These are phyloP conservation scores for Cymbidium sinense DNA, from an alignment of 106 monocot genomes.

Conservation along the genomic window DNA sequence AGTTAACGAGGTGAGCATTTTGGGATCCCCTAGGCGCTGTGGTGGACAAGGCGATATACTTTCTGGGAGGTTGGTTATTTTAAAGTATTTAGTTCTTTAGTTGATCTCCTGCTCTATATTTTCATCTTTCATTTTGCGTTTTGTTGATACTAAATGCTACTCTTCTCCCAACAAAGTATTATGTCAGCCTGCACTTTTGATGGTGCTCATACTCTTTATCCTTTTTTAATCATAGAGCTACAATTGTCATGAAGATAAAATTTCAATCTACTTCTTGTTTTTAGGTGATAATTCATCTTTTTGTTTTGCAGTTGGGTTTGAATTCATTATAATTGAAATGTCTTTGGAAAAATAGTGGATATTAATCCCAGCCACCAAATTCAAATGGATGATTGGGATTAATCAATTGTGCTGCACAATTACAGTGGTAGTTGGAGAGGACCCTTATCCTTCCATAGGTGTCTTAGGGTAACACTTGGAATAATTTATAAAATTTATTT, in stretches of 20 bases:
- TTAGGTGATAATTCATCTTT: not conserved
- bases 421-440: not conserved
- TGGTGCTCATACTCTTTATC: not conserved
- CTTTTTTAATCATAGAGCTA: not conserved
- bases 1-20: conserved; percentile 62
- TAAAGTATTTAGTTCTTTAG: not conserved
- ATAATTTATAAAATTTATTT: not conserved
- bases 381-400: not conserved
- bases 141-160: not conserved
- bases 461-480: not conserved
- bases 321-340: not conserved
- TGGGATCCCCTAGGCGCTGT: conserved; percentile 96
- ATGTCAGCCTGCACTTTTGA: not conserved
- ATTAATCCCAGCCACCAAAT: not conserved
- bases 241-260: not conserved
- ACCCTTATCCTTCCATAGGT: too few species aligned
- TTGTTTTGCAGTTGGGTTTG: not conserved
- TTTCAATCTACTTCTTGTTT: not conserved
- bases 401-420: not conserved
- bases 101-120: not conserved
- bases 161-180: not conserved
- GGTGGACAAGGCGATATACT: conserved; percentile 99
- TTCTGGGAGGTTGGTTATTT: conserved; percentile 70
- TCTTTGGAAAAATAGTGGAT: not conserved
- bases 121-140: not conserved